Percentiles rank a stretch among this genome's conserved stretches.
These are phyloP conservation scores for Geotrichum carabidarum DNA, from an alignment of 1,139 yeast genomes.

Conservation along the genomic window DNA sequence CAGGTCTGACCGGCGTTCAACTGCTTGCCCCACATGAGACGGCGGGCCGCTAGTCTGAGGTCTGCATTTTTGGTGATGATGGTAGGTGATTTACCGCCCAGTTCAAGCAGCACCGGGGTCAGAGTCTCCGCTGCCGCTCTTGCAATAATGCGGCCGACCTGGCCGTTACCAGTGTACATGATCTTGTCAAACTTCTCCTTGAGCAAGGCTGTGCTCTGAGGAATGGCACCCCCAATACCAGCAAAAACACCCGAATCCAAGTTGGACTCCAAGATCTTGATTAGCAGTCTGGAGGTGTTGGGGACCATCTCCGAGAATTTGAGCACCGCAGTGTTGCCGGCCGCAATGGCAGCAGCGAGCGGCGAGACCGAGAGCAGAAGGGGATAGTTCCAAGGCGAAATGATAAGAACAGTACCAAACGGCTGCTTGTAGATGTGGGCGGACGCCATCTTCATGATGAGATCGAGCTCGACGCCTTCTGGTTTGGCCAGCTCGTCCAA, in stretches of 20 bases:
- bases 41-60: conserved; percentile 52
- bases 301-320: conserved; percentile 80
- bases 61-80: conserved; percentile 52
- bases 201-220: conserved; percentile 64
- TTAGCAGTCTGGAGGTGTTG: conserved; percentile 51
- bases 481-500: conserved; percentile 62
- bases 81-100: conserved; percentile 93
- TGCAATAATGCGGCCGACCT: conserved; percentile 74
- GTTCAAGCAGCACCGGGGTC: conserved; percentile 76
- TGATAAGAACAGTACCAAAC: conserved; percentile 67
- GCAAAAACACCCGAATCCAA: conserved; percentile 53
- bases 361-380: conserved; percentile 60
- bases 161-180: conserved; percentile 76
- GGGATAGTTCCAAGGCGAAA: conserved; percentile 89
- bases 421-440: conserved; percentile 62
- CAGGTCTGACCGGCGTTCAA: conserved; percentile 88
- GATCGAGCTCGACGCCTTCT: conserved; percentile 45
- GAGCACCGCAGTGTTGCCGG: conserved; percentile 76
- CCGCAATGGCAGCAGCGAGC: conserved; percentile 75
- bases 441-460: conserved; percentile 44
- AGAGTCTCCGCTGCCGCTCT: conserved; percentile 76
- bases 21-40: conserved; percentile 75
- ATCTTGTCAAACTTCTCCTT: conserved; percentile 73
- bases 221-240: conserved; percentile 68
- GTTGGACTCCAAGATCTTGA: conserved; percentile 51